phyloP scores from a whole-genome alignment of 768 basidiomycete species.

The Pleurotus tuoliensis region DNA sequence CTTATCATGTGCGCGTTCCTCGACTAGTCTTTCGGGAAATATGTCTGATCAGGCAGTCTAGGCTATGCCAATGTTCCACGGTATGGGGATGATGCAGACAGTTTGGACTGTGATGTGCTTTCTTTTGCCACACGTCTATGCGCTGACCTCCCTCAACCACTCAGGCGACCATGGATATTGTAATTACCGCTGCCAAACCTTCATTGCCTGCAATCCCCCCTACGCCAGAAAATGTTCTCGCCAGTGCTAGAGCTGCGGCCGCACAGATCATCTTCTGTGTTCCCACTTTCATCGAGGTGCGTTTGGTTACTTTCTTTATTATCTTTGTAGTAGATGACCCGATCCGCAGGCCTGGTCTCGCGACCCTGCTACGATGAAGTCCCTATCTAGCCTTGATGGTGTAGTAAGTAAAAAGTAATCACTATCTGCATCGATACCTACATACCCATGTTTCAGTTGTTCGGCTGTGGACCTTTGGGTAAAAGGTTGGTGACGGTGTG shows the following conservation, averaged over 20 bases:
- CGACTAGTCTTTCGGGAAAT: neutral
- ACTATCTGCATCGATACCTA: neutral
- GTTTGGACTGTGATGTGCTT: slow-evolving; percentile 7
- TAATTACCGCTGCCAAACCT: slow-evolving; percentile 20
- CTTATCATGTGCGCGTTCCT: neutral
- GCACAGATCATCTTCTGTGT: slow-evolving; percentile 22
- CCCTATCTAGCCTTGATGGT: slow-evolving; percentile 5
- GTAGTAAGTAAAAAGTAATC: neutral
- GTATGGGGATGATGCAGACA: slow-evolving; percentile 24
- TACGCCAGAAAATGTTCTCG: slow-evolving; percentile 19
- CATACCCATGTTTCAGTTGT: slow-evolving; percentile 19
- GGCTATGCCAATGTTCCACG: slow-evolving; percentile 28
- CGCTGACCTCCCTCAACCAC: neutral
- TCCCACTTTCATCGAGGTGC: slow-evolving; percentile 27
- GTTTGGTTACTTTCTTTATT: neutral
- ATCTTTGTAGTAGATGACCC: neutral
- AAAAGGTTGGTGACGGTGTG: slow-evolving; percentile 29
- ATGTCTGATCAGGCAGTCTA: slow-evolving; percentile 18
- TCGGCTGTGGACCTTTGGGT: slow-evolving; percentile 32
- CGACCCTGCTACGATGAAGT: slow-evolving; percentile 17
- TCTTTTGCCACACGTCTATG: neutral
- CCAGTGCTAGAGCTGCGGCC: slow-evolving; percentile 14
- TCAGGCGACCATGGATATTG: slow-evolving; percentile 20
- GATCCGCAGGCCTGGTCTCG: slow-evolving; percentile 21
- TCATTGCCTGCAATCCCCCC: slow-evolving; percentile 17